Evolutionary conservation across 192 early-diverging fungal genomes (phyloP), one percentile per base, ranked within the genome.

Genomic region (Backusella sp.): DNA sequence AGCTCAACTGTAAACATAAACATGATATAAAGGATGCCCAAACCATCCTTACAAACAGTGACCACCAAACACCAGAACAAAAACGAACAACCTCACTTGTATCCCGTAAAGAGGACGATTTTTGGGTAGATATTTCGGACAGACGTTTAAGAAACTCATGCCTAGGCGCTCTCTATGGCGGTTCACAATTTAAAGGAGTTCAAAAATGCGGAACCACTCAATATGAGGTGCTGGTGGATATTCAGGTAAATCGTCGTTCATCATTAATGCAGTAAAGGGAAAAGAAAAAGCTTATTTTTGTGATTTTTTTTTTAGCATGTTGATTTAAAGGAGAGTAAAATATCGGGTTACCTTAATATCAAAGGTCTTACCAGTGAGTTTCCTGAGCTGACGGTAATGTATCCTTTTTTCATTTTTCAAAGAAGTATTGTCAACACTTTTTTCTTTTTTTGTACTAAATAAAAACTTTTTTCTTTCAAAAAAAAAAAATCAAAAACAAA

Each of bases 291-390:
- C 32, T 34, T 66, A 66, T 66, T 35, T 67, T 46, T 49, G 2
- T 49, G 2, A 23, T 15, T 75, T 76, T 49, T 46, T 46, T 37
- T 46, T 28, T 37, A 62, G 89, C 78, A 87, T 81, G 90, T 95
- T 7, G 89, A 96, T 79, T 80, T 95, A 46, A 74, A 83, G 34
- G 86, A 88, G 52, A 94, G 92, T 9, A 92, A 87, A 42, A 74
- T 95, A 17, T 92, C 93, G 76, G 95, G 94, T 36, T 95, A 94
- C 72, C 85, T 96, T n/a, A 88, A 89, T 75, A 96, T 96, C 66
- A 86, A 93, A 68, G 92, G 92, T 8, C 80, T 96, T 26, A 96
- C 95, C 0, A 80, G 83, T 68, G 92, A 93, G 62, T 93, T 88
- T 83, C 94, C 95, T 44, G 88, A 93, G 70, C 76, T 96, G 66